phyloP scores from a whole-genome alignment of 352 stramenopile species.

The Blastocystis sp. region DNA sequence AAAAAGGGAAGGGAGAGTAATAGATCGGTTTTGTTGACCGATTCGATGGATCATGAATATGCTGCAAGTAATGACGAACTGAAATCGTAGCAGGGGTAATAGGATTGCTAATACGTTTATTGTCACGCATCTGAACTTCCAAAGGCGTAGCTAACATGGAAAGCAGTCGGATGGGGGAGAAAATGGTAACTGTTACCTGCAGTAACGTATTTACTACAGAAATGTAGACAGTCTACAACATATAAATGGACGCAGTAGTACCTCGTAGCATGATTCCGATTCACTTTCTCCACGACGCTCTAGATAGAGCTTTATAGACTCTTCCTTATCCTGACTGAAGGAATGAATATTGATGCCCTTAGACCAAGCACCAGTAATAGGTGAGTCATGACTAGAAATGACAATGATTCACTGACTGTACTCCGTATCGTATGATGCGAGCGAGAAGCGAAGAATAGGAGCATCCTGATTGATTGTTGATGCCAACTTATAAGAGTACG shows the following conservation, averaged over 20 bases:
- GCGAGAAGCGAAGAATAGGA: constrained; percentile 22
- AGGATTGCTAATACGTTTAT: neutral
- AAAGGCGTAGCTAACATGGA: constrained; percentile 7
- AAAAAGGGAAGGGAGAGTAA: constrained; percentile 48
- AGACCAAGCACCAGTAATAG: constrained; percentile 4
- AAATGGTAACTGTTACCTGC: constrained; percentile 23
- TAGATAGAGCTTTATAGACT: constrained; percentile 13
- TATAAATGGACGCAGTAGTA: neutral
- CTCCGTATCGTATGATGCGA: neutral
- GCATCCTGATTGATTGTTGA: neutral
- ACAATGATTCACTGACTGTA: neutral
- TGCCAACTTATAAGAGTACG: constrained; percentile 30
- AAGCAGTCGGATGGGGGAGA: constrained; percentile 39
- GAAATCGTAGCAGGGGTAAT: constrained; percentile 46
- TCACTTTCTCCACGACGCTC: neutral
- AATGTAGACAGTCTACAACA: constrained; percentile 6
- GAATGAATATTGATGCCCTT: constrained; percentile 54
- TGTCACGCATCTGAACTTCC: constrained; percentile 34
- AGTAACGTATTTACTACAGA: constrained; percentile 20
- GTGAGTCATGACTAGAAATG: neutral
- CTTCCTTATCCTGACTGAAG: constrained; percentile 35
- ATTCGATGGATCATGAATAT: neutral
- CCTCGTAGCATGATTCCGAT: neutral
- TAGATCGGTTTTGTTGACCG: neutral
- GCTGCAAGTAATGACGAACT: neutral